Conservation (phyloP, 306 rosid genomes). For the Dalbergia cultrata region DNA sequence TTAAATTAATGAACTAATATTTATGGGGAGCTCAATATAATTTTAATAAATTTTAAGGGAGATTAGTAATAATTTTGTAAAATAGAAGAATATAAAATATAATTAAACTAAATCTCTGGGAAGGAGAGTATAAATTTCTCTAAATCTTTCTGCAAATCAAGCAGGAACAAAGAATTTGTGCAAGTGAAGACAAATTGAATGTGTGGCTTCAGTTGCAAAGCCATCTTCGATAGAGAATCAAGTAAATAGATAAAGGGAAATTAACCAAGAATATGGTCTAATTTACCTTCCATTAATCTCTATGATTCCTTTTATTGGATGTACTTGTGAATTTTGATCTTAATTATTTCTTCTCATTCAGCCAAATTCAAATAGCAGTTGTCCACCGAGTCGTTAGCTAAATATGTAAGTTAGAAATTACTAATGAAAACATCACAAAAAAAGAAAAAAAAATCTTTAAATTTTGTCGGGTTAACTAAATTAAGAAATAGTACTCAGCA, state of each 20-base stretch:
- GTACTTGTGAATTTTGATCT: neutral
- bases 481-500: neutral
- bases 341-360: neutral
- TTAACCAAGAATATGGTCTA: neutral
- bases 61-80: no score
- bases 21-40: no score
- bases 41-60: no score
- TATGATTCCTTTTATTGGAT: neutral
- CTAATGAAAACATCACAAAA: neutral
- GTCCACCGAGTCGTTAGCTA: neutral
- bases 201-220: neutral
- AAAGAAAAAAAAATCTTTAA: neutral
- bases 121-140: no score
- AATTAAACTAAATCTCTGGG: no score
- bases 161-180: constrained; percentile 20
- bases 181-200: constrained; percentile 22
- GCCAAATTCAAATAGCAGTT: neutral
- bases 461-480: constrained; percentile 11
- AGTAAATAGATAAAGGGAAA: neutral
- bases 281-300: neutral
- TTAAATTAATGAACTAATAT: no score
- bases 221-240: constrained; percentile 10
- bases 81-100: no score
- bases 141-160: constrained; percentile 23
- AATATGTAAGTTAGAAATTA: neutral